phyloP scores from a whole-genome alignment of 192 early-diverging fungal species.

The Entomortierella chlamydospora region DNA sequence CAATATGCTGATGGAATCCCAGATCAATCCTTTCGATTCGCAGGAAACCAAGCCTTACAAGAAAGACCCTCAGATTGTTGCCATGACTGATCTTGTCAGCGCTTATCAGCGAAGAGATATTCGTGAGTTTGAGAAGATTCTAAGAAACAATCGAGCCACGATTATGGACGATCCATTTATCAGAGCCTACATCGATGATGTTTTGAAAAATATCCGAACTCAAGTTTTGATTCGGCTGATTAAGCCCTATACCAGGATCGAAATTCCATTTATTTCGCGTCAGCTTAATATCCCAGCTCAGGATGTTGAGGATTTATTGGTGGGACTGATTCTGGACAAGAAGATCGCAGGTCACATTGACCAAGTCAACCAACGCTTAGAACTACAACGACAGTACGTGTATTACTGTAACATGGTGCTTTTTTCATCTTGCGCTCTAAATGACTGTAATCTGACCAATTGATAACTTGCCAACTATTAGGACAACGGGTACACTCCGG shows the following conservation, averaged over 20 bases:
- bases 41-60: constrained; percentile 98
- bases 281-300: constrained; percentile 81
- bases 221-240: constrained; percentile 89
- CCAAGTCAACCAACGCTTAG: constrained; percentile 86
- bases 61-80: constrained; percentile 89
- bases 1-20: constrained; percentile 95
- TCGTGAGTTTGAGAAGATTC: constrained; percentile 88
- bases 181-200: constrained; percentile 88
- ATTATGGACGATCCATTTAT: constrained; percentile 96
- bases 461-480: constrained; percentile 31
- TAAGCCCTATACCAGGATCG: constrained; percentile 93
- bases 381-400: constrained; percentile 76
- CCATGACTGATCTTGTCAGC: constrained; percentile 92
- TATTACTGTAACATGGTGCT: neutral
- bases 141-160: constrained; percentile 72
- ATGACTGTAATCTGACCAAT: neutral
- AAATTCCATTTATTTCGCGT: constrained; percentile 82
- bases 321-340: constrained; percentile 89
- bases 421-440: neutral
- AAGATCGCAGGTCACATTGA: constrained; percentile 89
- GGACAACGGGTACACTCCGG: constrained; percentile 68
- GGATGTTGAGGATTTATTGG: constrained; percentile 89
- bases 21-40: constrained; percentile 97
- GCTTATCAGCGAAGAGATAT: constrained; percentile 94
- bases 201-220: constrained; percentile 92